Conservation (phyloP, 768 basidiomycete genomes). For the Lactarius deliciosus region DNA sequence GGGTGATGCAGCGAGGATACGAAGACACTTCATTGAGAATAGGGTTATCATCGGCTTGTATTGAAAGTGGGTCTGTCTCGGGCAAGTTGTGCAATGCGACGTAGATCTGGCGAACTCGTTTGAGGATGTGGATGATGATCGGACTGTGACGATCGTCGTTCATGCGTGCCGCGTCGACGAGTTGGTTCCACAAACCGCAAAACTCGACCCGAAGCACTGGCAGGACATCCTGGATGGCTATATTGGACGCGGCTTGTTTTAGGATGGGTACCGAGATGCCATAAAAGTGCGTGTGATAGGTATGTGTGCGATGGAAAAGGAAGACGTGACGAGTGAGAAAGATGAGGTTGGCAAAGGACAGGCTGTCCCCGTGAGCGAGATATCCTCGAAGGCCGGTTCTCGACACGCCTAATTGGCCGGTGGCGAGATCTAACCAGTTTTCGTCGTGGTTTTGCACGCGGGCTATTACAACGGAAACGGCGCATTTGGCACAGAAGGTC, state of each 20-base stretch:
- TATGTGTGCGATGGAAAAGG: not conserved
- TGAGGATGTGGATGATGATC: not conserved
- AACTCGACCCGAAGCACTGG: constrained; percentile 13
- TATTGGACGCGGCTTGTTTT: not conserved
- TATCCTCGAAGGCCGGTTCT: not conserved
- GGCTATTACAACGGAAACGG: not conserved
- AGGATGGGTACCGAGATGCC: not conserved
- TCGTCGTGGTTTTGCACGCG: constrained; percentile 1
- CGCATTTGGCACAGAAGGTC: constrained; percentile 11
- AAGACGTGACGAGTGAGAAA: constrained; percentile 3
- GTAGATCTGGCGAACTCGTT: constrained; percentile 10
- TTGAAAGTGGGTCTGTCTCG: not conserved
- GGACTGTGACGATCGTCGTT: not conserved
- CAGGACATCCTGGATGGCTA: not conserved
- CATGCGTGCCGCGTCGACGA: not conserved
- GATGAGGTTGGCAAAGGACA: constrained; percentile 13
- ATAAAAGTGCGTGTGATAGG: not conserved
- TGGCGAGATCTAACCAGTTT: constrained; percentile 10
- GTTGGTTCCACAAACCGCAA: constrained; percentile 14
- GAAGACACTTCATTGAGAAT: not conserved
- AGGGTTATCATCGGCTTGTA: not conserved
- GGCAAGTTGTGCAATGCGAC: constrained; percentile 1
- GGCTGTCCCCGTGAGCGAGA: constrained; percentile 2
- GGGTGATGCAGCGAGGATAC: constrained; percentile 11
- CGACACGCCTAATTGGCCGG: constrained; percentile 9